phyloP scores from a whole-genome alignment of 2,329 filamentous ascomycete genomes.

The Ophiocordyceps camponoti-floridani region DNA sequence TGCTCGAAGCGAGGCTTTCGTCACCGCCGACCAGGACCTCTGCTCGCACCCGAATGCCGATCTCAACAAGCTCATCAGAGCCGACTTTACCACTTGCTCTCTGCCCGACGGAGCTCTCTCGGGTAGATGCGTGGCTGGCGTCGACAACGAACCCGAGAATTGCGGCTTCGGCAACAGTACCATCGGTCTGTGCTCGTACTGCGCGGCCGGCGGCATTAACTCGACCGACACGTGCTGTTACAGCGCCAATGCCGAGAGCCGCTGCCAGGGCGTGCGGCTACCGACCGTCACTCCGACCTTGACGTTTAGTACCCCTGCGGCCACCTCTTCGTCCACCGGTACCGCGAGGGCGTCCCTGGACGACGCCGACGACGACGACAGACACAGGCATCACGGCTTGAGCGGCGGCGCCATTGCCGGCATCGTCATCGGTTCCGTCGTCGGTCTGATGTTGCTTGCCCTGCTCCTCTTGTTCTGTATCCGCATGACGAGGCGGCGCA shows the following conservation, averaged over 20 bases:
- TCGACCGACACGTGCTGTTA: slow-evolving; percentile 92
- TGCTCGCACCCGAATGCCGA: slow-evolving; percentile 50
- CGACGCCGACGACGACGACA: slow-evolving; percentile 12
- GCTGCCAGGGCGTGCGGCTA: slow-evolving; percentile 60
- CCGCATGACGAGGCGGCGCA: slow-evolving; percentile 26
- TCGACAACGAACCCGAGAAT: slow-evolving; percentile 65
- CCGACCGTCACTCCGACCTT: slow-evolving; percentile 59
- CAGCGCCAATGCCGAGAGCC: slow-evolving; percentile 53
- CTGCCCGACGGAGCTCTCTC: slow-evolving; percentile 66
- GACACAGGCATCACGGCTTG: slow-evolving; percentile 28
- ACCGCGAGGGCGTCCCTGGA: slow-evolving; percentile 1
- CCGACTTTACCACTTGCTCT: slow-evolving; percentile 83
- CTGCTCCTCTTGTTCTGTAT: slow-evolving; percentile 53
- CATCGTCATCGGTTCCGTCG: slow-evolving; percentile 66
- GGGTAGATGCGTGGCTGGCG: slow-evolving; percentile 55
- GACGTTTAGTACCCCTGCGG: slow-evolving; percentile 31
- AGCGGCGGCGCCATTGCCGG: slow-evolving; percentile 84
- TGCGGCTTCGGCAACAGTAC: slow-evolving; percentile 66
- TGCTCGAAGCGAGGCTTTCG: slow-evolving; percentile 74
- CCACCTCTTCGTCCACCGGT: slow-evolving; percentile 15
- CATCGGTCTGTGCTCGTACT: slow-evolving; percentile 73
- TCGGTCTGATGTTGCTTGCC: slow-evolving; percentile 51
- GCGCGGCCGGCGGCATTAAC: slow-evolving; percentile 65
- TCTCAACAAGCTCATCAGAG: slow-evolving; percentile 61
- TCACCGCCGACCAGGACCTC: slow-evolving; percentile 54